A percentile compares a stretch with the other conserved stretches of the same genome.
Conservation (phyloP, 306 rosid genomes). For the Sophora flavescens region DNA sequence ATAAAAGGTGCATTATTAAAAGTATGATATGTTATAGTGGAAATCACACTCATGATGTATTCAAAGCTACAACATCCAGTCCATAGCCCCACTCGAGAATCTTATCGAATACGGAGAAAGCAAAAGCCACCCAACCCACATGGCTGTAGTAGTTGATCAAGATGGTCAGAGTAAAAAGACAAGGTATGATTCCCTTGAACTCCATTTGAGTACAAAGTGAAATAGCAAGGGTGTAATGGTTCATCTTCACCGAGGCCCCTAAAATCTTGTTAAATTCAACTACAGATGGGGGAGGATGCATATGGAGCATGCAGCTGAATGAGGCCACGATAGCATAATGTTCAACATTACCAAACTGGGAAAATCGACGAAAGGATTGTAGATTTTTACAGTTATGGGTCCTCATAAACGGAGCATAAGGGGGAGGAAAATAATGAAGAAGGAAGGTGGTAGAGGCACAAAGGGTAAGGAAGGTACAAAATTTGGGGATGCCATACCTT, state of each 20-base stretch:
- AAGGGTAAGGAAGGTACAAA: slow-evolving; percentile 20
- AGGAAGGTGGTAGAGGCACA: background rate
- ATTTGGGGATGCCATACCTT: slow-evolving; percentile 1
- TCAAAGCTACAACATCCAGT: background rate
- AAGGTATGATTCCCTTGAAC: slow-evolving; percentile 19
- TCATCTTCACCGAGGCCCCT: background rate
- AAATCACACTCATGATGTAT: too few species aligned
- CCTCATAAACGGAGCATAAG: background rate
- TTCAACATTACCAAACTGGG: background rate
- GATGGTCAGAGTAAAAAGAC: slow-evolving; percentile 32
- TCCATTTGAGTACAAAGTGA: background rate
- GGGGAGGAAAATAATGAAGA: background rate
- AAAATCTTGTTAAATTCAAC: slow-evolving; percentile 9
- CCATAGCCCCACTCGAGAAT: slow-evolving; percentile 9
- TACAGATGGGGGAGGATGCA: background rate
- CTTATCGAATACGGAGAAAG: slow-evolving; percentile 32
- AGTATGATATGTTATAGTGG: too few species aligned
- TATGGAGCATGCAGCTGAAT: background rate
- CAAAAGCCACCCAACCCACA: background rate
- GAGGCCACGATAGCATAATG: background rate
- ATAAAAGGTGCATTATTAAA: too few species aligned
- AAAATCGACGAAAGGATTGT: background rate
- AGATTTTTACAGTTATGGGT: background rate
- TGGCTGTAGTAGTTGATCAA: slow-evolving; percentile 37
- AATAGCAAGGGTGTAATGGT: slow-evolving; percentile 8